These are phyloP conservation scores for Diospyros lotus DNA, from an alignment of 148 eudicot species.

Conservation along the genomic window DNA sequence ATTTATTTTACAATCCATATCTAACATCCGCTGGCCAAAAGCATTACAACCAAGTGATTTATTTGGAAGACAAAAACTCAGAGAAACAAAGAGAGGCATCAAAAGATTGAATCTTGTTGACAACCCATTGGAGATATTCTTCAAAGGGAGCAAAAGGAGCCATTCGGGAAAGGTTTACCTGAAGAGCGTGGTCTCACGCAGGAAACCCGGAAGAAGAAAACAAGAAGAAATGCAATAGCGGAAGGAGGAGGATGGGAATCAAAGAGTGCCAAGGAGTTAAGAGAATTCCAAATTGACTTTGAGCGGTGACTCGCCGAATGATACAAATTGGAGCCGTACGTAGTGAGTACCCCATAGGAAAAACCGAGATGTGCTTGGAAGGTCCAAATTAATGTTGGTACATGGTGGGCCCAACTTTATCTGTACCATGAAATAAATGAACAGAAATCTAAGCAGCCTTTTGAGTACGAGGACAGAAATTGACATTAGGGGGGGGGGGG, in stretches of 20 bases:
- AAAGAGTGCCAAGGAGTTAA: not conserved
- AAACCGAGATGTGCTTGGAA: too few species aligned
- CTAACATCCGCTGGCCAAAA: not conserved
- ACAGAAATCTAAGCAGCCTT: too few species aligned
- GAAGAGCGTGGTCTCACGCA: not conserved
- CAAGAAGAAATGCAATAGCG: not conserved
- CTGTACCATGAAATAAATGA: too few species aligned
- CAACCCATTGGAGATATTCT: not conserved
- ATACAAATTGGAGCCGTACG: too few species aligned
- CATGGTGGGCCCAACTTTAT: too few species aligned
- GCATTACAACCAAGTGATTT: too few species aligned
- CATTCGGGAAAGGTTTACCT: constrained; percentile 1
- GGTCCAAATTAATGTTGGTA: too few species aligned
- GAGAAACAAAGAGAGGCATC: not conserved
- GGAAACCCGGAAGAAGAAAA: not conserved
- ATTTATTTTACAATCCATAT: not conserved
- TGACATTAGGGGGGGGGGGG: too few species aligned
- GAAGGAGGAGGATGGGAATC: not conserved
- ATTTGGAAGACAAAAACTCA: too few species aligned
- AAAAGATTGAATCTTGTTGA: not conserved
- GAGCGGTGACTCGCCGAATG: too few species aligned
- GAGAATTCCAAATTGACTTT: not conserved
- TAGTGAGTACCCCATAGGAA: too few species aligned
- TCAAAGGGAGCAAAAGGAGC: not conserved
- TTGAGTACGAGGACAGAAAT: too few species aligned